Percentiles rank a stretch among this genome's conserved stretches.
Evolutionary conservation across 371 early-diverging fungal species (phyloP).

Genomic region (Mortierella sp.): DNA sequence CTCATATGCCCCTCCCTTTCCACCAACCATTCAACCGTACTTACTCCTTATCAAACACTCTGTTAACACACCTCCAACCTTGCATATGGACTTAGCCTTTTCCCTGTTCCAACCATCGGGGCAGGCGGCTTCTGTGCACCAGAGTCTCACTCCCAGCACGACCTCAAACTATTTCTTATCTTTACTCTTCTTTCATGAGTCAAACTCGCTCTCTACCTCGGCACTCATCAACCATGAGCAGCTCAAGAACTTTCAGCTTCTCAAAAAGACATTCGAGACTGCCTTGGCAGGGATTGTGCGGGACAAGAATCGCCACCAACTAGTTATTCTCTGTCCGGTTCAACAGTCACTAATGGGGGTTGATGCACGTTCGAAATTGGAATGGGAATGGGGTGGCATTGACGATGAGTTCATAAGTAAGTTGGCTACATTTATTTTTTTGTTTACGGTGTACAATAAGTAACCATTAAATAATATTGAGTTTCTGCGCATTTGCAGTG

Average conservation of each 20-base stretch:
- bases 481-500: constrained; percentile 14
- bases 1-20: not conserved
- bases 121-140: constrained; percentile 8
- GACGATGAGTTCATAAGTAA: constrained; percentile 52
- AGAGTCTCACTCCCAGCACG: constrained; percentile 18
- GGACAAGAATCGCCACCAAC: constrained; percentile 30
- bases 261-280: constrained; percentile 35
- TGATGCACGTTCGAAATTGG: constrained; percentile 27
- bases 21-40: too few species aligned
- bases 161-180: constrained; percentile 52
- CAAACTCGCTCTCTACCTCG: constrained; percentile 32
- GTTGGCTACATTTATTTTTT: not conserved
- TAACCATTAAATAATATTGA: constrained; percentile 10
- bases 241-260: constrained; percentile 37
- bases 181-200: constrained; percentile 47
- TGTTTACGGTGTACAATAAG: too few species aligned
- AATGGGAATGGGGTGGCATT: constrained; percentile 58
- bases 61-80: not conserved
- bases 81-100: constrained; percentile 40
- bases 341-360: constrained; percentile 42
- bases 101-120: constrained; percentile 30
- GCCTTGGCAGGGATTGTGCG: constrained; percentile 27
- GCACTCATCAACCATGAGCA: constrained; percentile 32
- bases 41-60: not conserved
- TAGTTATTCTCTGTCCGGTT: constrained; percentile 48